Evolutionary conservation across 305 asterid species (phyloP).

Genomic region (Fraxinus nigra): DNA sequence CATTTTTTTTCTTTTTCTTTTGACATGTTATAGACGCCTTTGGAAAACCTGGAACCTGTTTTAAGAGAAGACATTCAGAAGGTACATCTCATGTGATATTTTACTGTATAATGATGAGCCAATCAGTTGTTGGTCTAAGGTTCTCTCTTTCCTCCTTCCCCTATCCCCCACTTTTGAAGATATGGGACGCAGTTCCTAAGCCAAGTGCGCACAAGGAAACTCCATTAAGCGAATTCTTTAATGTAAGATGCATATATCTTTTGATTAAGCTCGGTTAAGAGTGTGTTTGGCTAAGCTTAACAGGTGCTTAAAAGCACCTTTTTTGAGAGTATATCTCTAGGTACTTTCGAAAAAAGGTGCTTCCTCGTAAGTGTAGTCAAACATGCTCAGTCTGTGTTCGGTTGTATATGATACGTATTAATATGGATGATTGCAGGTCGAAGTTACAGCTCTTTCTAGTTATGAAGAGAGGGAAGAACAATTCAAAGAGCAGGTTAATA

Average conservation of each 20-base stretch:
- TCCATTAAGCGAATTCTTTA: conserved; percentile 87
- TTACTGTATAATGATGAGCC: conserved; percentile 1
- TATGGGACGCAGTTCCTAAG: conserved; percentile 97
- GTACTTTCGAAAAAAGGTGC: neutral
- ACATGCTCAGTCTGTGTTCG: neutral
- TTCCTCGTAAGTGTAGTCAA: neutral
- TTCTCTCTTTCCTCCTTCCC: conserved; percentile 19
- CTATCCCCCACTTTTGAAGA: conserved; percentile 40
- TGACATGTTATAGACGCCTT: conserved; percentile 64
- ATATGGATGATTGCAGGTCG: conserved; percentile 52
- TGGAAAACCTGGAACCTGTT: conserved; percentile 96
- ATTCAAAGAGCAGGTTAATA: conserved; percentile 77
- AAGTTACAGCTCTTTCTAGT: conserved; percentile 86
- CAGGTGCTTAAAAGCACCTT: neutral
- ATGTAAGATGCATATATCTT: conserved; percentile 52
- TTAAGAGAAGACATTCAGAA: conserved; percentile 96
- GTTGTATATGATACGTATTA: conserved; percentile 2
- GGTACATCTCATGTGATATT: conserved; percentile 40
- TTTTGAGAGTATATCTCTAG: neutral
- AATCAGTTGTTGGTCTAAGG: conserved; percentile 13
- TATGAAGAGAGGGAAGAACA: conserved; percentile 94
- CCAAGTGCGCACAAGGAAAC: conserved; percentile 89
- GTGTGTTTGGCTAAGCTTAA: conserved; percentile 2
- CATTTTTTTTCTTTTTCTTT: neutral
- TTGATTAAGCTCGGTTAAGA: conserved; percentile 13